Evolutionary conservation across 75 land plant species (phyloP), one percentile per base, ranked within the genome.

Genomic region (Selaginella tamariscina): DNA sequence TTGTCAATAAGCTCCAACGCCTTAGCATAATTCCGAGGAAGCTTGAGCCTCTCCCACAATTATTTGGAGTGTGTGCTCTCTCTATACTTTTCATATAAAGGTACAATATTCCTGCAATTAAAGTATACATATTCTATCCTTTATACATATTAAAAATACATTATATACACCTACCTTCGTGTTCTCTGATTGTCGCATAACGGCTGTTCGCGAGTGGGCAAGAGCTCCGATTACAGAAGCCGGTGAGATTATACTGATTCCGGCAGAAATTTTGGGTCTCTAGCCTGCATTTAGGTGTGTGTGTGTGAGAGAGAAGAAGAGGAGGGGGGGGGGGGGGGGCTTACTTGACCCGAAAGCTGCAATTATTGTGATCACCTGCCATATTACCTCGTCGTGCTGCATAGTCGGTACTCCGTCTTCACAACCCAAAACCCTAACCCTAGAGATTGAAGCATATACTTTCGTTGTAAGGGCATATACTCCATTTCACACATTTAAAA

Each of bases 321-420:
- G 2, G 2, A 24, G 24, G 70, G 29, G 21, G 32, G 15, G 0
- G 54, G 5, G 32, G 24, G n/a, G 24, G 18, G 29, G 65, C 73
- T 66, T 70, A 94, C 98, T 88, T 94, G 83, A 86, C 64, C 88
- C 85, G 86, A 82, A 66, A 90, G 73, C 96, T 94, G 82, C 98
- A 94, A 70, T 94, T 96, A 18, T 74, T 77, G 81, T 89, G 98
- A 94, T 89, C 56, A 87, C 77, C 70, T 94, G 85, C 98, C 98
- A 94, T 70, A 90, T 94, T 21, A 94, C 86, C 65, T 94, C 98
- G 71, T 94, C 98, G 86, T 87, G 78, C 81, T 94, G 98, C 98
- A 94, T 94, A 5, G 11, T 39, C 49, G 49, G 11, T 39, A 5
- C 49, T 5, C 49, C 49, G n/a, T n/a, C n/a, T n/a, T n/a, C n/a